These are phyloP conservation scores for Lachnellula suecica DNA, from an alignment of 2,329 filamentous ascomycete genomes.

Conservation along the genomic window DNA sequence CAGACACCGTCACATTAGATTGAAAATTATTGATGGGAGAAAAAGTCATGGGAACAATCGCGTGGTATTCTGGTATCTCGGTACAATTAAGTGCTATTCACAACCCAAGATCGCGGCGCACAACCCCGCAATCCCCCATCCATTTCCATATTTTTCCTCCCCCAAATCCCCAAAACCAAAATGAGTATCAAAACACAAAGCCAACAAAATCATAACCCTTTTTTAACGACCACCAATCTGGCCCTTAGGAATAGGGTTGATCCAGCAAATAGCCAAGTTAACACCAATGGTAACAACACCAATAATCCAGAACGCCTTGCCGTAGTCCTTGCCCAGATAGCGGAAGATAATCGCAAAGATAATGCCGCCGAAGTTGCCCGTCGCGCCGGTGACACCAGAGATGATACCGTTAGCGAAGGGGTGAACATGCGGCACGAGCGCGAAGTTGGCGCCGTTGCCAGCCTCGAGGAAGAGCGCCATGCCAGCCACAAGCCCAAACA, in stretches of 20 bases:
- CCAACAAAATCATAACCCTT: not conserved
- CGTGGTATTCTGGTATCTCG: too few species aligned
- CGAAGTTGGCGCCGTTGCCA: constrained; percentile 83
- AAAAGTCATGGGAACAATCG: too few species aligned
- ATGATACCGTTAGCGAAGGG: constrained; percentile 74
- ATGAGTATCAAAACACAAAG: not conserved
- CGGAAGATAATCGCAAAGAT: constrained; percentile 82
- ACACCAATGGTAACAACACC: constrained; percentile 72
- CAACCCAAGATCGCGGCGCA: too few species aligned
- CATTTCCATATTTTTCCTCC: not conserved
- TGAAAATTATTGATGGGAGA: too few species aligned
- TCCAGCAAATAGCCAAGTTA: constrained; percentile 66
- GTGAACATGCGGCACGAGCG: constrained; percentile 82
- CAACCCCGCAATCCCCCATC: not conserved
- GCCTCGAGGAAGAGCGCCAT: constrained; percentile 83
- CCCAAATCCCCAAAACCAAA: not conserved
- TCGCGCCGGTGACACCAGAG: constrained; percentile 74
- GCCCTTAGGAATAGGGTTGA: constrained; percentile 55
- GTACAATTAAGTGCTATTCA: too few species aligned
- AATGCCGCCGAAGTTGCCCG: constrained; percentile 83
- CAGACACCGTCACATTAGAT: too few species aligned
- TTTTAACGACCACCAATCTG: constrained; percentile 44
- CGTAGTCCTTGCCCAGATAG: constrained; percentile 68
- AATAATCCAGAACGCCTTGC: constrained; percentile 76
- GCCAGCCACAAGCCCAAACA: constrained; percentile 76